Percentiles rank a stretch among this genome's conserved stretches.
Conservation (phyloP, 352 stramenopile genomes). For the Pythium guiyangense region DNA sequence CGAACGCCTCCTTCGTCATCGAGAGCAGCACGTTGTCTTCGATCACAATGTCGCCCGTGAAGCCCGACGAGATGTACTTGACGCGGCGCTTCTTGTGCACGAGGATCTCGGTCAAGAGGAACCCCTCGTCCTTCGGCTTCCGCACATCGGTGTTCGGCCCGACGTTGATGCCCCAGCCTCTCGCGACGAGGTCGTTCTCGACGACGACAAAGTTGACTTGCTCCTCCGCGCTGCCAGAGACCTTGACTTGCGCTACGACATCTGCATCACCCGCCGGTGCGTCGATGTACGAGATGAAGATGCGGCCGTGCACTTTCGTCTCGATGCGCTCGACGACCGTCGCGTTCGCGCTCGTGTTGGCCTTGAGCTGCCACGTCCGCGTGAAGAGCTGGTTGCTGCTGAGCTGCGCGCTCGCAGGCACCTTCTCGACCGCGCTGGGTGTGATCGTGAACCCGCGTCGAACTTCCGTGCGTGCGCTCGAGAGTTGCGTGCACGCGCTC, state of each 20-base stretch:
- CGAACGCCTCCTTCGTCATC: not conserved
- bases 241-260: not conserved
- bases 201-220: not conserved
- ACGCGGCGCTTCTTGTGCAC: not conserved
- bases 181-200: not conserved
- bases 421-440: not conserved
- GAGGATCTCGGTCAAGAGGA: not conserved
- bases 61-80: not conserved
- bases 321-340: not conserved
- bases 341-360: not conserved
- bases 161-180: not conserved
- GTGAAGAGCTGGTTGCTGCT: not conserved
- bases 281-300: not conserved
- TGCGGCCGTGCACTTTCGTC: not conserved
- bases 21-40: not conserved
- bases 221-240: not conserved
- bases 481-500: too few relatives aligned
- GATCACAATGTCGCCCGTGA: not conserved
- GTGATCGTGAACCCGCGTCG: not conserved
- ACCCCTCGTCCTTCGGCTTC: not conserved
- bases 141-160: too few relatives aligned
- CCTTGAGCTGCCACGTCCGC: not conserved
- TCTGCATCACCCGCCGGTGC: conserved; percentile 15
- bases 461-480: too few relatives aligned
- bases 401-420: not conserved